Base-by-base conservation (phyloP, 192 early-diverging fungal genomes). In the Chytriomyces sp. region DNA sequence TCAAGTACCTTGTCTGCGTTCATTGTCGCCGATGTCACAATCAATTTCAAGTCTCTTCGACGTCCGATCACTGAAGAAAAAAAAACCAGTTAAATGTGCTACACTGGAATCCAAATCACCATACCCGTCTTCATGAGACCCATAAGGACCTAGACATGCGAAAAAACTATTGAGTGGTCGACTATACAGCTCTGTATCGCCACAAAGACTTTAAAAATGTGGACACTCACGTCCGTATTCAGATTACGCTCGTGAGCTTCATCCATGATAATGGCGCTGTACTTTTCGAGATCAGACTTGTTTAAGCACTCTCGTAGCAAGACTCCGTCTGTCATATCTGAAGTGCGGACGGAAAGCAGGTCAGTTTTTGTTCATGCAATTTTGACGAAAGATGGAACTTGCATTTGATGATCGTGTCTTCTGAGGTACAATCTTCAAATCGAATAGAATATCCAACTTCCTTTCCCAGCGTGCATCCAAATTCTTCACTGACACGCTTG, bases 181-280 rank as follows among this genome's bases (percentile, higher is more conserved):
- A 18, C 16, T 60, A 18, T n/a, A 23, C 23, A 60, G 18, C 57
- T 60, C 18, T 60, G 16, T 5, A 18, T n/a, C 16, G 1, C 16
- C 3, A 28, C 8, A 49, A 18, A 28, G 44, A 13, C 43, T n/a
- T 48, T 45, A 16, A 68, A 68, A 46, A 99, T 81, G 4, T 95
- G 96, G 92, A 99, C 94, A 48, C 97, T 82, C 0, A 99, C 94
- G 81, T 99, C 97, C 0, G 96, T 99, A 75, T 95, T 91, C 46
- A 99, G 81, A 1, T 92, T 88, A 23, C 97, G 91, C 79, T 99
- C 97, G 86, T 99, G 97, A 6, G 96, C 97, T 80, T 99, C 97
- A 81, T 99, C 97, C 87, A 99, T 94, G 79, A 99, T 95, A 74
- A 99, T 97, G 20, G 91, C 91, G 67, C 93, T 93, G 80, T 99